Conservation (phyloP, 2,329 filamentous ascomycete species). For the Scleromitrula shiraiana region DNA sequence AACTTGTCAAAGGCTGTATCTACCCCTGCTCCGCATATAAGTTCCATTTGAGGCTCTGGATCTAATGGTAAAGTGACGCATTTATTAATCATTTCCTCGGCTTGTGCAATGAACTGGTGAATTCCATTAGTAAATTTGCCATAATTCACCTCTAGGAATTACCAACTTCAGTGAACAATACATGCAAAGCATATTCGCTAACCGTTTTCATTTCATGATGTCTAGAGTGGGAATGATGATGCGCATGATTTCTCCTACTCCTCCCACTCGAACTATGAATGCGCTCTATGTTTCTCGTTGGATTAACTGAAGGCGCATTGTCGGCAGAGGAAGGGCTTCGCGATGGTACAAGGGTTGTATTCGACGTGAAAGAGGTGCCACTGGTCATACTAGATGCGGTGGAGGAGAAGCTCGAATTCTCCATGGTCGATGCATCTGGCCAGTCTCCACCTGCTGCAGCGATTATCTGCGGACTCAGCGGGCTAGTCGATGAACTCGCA, state of each 20-base stretch:
- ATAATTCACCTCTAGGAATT: constrained; percentile 6
- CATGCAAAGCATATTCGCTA: constrained; percentile 95
- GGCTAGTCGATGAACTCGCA: constrained; percentile 70
- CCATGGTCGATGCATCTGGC: constrained; percentile 28
- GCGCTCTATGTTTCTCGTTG: constrained; percentile 48
- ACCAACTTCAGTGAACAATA: constrained; percentile 83
- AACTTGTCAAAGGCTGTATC: constrained; percentile 90
- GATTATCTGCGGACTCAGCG: constrained; percentile 81
- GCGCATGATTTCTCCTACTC: constrained; percentile 64
- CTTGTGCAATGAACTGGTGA: constrained; percentile 76
- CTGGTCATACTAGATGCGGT: constrained; percentile 22
- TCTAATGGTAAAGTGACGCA: constrained; percentile 75
- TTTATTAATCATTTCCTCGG: constrained; percentile 91
- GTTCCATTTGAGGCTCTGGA: constrained; percentile 75
- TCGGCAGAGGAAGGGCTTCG: constrained; percentile 37
- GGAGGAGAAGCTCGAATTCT: constrained; percentile 23
- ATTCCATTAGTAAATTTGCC: constrained; percentile 24
- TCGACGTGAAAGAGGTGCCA: constrained; percentile 26
- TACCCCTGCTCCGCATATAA: constrained; percentile 81
- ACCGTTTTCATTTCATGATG: constrained; percentile 74
- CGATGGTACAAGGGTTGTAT: constrained; percentile 28
- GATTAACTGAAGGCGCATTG: constrained; percentile 34
- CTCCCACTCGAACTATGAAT: constrained; percentile 51
- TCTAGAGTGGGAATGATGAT: constrained; percentile 57
- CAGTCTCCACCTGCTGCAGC: constrained; percentile 48